These are phyloP conservation scores for Saxispiralis lemnorum DNA, from an alignment of 495 filamentous ascomycete genomes.

Conservation along the genomic window DNA sequence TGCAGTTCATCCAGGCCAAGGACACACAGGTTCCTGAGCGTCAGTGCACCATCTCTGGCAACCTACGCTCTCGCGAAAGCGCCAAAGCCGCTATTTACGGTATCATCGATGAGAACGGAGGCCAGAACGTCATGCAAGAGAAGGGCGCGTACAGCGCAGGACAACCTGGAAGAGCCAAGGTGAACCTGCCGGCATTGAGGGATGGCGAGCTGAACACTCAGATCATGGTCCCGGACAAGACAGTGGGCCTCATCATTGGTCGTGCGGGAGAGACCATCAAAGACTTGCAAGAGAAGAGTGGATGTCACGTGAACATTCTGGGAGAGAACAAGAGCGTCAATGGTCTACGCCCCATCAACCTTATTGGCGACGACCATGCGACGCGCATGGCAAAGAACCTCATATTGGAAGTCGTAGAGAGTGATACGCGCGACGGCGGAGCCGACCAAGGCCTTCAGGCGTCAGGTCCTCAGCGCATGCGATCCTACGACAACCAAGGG, in stretches of 20 bases:
- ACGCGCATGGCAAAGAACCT: constrained; percentile 54
- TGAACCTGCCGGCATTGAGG: constrained; percentile 37
- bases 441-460: neutral
- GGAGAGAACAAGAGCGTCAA: constrained; percentile 72
- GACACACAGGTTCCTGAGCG: constrained; percentile 46
- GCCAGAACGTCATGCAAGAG: constrained; percentile 27
- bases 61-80: constrained; percentile 42
- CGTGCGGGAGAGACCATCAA: constrained; percentile 74
- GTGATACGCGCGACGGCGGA: constrained; percentile 40
- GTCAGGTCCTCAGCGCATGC: constrained; percentile 9
- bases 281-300: constrained; percentile 71
- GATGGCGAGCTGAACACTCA: constrained; percentile 59
- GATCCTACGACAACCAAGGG: constrained; percentile 13
- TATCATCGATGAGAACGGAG: constrained; percentile 69
- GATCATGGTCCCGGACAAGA: constrained; percentile 81
- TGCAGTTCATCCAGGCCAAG: constrained; percentile 64
- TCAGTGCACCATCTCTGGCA: constrained; percentile 61
- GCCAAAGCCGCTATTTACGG: constrained; percentile 59
- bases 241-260: constrained; percentile 70
- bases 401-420: constrained; percentile 76
- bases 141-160: constrained; percentile 15
- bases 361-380: constrained; percentile 53
- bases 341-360: constrained; percentile 64
- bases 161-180: constrained; percentile 20
- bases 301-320: constrained; percentile 77